Evolutionary conservation across 441 rosid genomes (phyloP).

Genomic region (Metrosideros polymorpha): DNA sequence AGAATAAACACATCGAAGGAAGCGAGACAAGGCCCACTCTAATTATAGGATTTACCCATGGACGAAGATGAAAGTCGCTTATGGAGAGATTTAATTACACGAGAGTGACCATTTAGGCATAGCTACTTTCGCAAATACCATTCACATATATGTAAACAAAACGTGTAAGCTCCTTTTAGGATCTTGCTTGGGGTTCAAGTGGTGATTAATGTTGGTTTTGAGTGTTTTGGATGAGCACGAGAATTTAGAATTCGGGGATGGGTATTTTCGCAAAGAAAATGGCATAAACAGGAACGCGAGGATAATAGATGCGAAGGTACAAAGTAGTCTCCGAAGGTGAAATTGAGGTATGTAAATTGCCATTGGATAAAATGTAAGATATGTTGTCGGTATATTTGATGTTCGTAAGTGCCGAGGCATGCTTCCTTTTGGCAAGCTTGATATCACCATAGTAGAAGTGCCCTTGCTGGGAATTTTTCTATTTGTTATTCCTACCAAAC

Average conservation of each 20-base stretch:
- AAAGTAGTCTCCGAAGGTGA: neutral
- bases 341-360: neutral
- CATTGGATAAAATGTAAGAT: neutral
- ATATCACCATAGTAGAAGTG: neutral
- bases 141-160: neutral
- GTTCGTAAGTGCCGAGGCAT: neutral
- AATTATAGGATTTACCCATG: neutral
- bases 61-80: too few relatives aligned
- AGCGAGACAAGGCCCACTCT: neutral
- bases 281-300: neutral
- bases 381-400: neutral
- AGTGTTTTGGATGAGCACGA: neutral
- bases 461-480: neutral
- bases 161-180: neutral
- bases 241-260: neutral
- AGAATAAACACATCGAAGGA: too few relatives aligned
- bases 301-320: neutral
- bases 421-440: neutral
- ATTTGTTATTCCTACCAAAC: neutral
- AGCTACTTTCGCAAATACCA: neutral
- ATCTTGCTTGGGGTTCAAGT: neutral
- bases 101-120: neutral
- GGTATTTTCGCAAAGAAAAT: neutral
- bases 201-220: neutral
- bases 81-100: too few relatives aligned